These are phyloP conservation scores for Marsdenia floribunda DNA, from an alignment of 257 asterid species.

Conservation along the genomic window DNA sequence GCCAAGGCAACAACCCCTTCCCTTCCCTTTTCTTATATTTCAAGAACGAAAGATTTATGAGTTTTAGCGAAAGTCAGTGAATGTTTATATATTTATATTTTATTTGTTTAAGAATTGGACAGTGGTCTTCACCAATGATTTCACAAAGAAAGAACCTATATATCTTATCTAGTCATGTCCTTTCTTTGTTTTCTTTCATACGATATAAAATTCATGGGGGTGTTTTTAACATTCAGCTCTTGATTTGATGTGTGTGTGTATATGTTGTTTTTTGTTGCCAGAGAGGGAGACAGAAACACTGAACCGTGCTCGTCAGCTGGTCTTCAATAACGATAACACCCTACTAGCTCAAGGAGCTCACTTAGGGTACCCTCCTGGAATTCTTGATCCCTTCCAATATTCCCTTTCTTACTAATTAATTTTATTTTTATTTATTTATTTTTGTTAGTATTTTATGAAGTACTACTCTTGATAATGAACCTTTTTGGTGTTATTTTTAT, in stretches of 20 bases:
- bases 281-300: slow-evolving; percentile 96
- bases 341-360: slow-evolving; percentile 44
- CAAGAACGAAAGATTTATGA: not conserved
- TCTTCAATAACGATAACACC: slow-evolving; percentile 56
- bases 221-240: not conserved
- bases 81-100: not conserved
- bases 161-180: slow-evolving; percentile 27
- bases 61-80: slow-evolving; percentile 7
- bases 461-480: too few relatives aligned
- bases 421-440: too few relatives aligned
- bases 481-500: too few relatives aligned
- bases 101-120: slow-evolving; percentile 4
- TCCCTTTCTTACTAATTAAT: too few relatives aligned
- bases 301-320: slow-evolving; percentile 92
- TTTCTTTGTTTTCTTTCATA: slow-evolving; percentile 23
- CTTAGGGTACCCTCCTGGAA: slow-evolving; percentile 37
- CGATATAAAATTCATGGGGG: slow-evolving; percentile 11
- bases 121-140: slow-evolving; percentile 18
- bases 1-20: slow-evolving; percentile 53
- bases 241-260: slow-evolving; percentile 15
- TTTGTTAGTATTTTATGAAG: too few relatives aligned
- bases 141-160: slow-evolving; percentile 8
- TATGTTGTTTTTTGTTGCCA: slow-evolving; percentile 18
- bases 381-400: not conserved
- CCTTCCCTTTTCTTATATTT: slow-evolving; percentile 4